phyloP scores from a whole-genome alignment of 148 eudicot species.

The Camellia granthamiana region DNA sequence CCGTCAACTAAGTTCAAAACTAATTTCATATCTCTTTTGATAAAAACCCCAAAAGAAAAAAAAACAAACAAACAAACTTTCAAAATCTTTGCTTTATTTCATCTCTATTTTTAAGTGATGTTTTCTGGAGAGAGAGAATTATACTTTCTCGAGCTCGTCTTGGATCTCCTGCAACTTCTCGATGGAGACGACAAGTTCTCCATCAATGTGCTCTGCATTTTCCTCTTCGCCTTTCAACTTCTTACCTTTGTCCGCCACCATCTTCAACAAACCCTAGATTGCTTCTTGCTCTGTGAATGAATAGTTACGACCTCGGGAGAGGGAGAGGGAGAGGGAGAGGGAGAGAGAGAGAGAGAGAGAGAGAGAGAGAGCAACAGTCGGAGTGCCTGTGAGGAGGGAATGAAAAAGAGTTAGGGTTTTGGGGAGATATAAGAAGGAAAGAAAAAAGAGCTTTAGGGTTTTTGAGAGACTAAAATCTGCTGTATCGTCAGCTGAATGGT shows the following conservation, averaged over 20 bases:
- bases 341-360: neutral
- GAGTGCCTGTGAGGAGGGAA: neutral
- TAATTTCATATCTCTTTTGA: neutral
- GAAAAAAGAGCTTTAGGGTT: neutral
- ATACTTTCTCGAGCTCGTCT: slow-evolving; percentile 93
- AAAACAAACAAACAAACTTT: neutral
- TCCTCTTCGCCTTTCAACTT: slow-evolving; percentile 60
- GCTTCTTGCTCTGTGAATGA: neutral
- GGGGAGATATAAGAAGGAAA: neutral
- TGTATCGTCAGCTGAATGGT: neutral
- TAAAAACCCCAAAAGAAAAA: neutral
- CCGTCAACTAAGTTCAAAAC: neutral
- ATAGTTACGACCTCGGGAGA: neutral
- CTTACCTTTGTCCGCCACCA: slow-evolving; percentile 79
- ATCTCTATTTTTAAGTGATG: neutral
- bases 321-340: too few relatives aligned
- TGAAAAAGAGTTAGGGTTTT: slow-evolving; percentile 21
- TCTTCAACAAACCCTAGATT: slow-evolving; percentile 24
- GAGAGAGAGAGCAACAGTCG: neutral
- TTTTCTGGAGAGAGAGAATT: neutral
- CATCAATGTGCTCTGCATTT: slow-evolving; percentile 51
- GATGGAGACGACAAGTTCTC: slow-evolving; percentile 59
- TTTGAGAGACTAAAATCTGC: neutral
- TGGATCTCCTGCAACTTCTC: slow-evolving; percentile 91
- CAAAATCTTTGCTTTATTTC: neutral